A percentile compares a stretch with the other conserved stretches of the same genome.
These are phyloP conservation scores for Mucor velutinosus DNA, from an alignment of 371 early-diverging fungal species.

Conservation along the genomic window DNA sequence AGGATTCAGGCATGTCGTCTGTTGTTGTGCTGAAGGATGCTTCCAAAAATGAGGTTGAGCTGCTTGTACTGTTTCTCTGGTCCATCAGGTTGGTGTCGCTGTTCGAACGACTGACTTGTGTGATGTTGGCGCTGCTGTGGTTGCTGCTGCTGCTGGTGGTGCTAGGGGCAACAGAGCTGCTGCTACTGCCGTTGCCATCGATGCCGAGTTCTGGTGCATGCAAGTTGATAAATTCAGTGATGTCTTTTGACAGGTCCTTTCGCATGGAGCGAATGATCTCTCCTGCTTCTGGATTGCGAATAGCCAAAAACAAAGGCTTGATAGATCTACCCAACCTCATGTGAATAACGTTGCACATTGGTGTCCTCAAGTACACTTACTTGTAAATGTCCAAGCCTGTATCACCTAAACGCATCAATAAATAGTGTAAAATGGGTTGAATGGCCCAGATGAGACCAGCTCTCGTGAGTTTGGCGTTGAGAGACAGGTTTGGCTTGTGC, in stretches of 20 bases:
- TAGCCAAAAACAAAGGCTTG: conserved; percentile 80
- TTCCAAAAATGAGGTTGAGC: conserved; percentile 2
- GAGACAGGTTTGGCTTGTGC: conserved; percentile 32
- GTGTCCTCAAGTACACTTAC: conserved; percentile 24
- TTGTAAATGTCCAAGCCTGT: conserved; percentile 85
- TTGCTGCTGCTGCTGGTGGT: background rate
- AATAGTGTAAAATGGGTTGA: conserved; percentile 77
- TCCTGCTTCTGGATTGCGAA: conserved; percentile 53
- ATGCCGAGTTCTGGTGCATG: conserved; percentile 24
- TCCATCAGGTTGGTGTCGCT: background rate
- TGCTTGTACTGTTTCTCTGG: background rate
- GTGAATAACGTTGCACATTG: background rate
- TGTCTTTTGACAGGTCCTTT: conserved; percentile 33
- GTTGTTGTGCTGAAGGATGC: background rate
- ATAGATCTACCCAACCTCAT: conserved; percentile 61
- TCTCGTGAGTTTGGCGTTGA: conserved; percentile 23
- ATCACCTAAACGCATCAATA: conserved; percentile 84
- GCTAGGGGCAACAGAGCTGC: background rate
- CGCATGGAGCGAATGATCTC: conserved; percentile 35
- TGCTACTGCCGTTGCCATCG: background rate
- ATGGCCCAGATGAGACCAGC: conserved; percentile 55
- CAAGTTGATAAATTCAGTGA: conserved; percentile 23
- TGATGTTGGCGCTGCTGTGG: background rate
- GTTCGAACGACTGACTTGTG: background rate
- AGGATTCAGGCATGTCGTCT: conserved; percentile 21